A percentile compares a stretch with the other conserved stretches of the same genome.
phyloP scores from a whole-genome alignment of 192 early-diverging fungal species.

The Entrophospora sp. region DNA sequence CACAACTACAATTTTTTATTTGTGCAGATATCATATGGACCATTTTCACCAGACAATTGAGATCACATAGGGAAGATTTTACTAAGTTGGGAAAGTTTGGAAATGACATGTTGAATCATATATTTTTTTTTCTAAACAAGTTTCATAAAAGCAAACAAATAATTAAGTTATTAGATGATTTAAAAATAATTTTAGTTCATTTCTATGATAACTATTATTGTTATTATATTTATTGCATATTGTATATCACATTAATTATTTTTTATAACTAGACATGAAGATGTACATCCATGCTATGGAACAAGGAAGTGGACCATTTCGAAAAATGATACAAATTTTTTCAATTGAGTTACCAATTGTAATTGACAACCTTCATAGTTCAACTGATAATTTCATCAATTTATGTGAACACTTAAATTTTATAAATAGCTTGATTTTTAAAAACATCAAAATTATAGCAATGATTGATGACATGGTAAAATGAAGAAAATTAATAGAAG shows the following conservation, averaged over 20 bases:
- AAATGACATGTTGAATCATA: background rate
- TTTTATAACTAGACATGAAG: slow-evolving; percentile 2
- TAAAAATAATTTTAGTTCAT: background rate
- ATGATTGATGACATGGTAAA: no score
- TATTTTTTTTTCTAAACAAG: background rate
- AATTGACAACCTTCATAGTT: no score
- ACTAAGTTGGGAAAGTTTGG: background rate
- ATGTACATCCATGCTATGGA: no score
- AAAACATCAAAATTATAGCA: no score
- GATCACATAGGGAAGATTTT: background rate
- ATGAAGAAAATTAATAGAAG: no score
- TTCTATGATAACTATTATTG: background rate
- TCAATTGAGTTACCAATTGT: no score
- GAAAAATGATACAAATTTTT: no score
- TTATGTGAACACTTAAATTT: no score
- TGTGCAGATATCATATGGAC: background rate
- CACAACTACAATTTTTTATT: background rate
- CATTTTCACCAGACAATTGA: background rate
- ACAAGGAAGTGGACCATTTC: no score
- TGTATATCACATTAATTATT: slow-evolving; percentile 2
- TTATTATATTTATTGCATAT: background rate
- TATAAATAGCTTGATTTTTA: no score
- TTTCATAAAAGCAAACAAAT: background rate
- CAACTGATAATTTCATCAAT: no score
- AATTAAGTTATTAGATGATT: background rate